Base-by-base conservation (phyloP, 2,329 filamentous ascomycete genomes). In the Phaeosphaeriaceae sp. region DNA sequence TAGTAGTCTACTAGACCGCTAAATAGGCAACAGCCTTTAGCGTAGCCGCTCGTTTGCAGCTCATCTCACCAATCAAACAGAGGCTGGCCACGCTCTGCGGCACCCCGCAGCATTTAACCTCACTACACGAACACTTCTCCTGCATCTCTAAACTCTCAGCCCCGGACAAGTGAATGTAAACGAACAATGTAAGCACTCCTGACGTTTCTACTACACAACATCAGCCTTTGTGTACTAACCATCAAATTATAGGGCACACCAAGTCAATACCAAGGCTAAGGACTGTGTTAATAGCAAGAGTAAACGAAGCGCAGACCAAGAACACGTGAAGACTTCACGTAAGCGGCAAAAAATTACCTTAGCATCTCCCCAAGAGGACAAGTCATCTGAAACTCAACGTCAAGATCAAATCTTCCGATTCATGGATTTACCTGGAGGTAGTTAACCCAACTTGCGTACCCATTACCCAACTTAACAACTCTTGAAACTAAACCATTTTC, bases 351-450 rank as follows among this genome's bases (percentile, higher is more conserved):
- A 54, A 20, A 28, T 28, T 3, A 33, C 46, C 9, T 11, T 17
- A 15, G 16, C 16, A 8, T 11, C 12, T 32, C 11, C 12, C 26
- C 4, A 16, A 11, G 11, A n/a, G n/a, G n/a, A n/a, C 34, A 39
- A 38, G 33, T 8, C 23, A 21, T 8, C 20, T 18, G n/a, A 18
- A 15, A 3, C 17, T 21, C 29, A 28, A 5, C 2, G 4, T 13
- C 32, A 34, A 16, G 26, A 28, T 26, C 16, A 44, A 37, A 33
- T 39, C n/a, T 63, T 61, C 6, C 47, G 52, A 2, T 66, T 70
- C 32, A 36, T 67, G 8, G 50, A 64, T 12, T 48, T 70, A 12
- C 61, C 66, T 30, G 56, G 49, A 39, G 66, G 63, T 60, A 9
- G 20, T 12, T 6, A 7, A 18, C 29, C n/a, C 13, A 1, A 9